Base-by-base conservation (phyloP, 345 rosid species). In the Zanthoxylum bungeanum region DNA sequence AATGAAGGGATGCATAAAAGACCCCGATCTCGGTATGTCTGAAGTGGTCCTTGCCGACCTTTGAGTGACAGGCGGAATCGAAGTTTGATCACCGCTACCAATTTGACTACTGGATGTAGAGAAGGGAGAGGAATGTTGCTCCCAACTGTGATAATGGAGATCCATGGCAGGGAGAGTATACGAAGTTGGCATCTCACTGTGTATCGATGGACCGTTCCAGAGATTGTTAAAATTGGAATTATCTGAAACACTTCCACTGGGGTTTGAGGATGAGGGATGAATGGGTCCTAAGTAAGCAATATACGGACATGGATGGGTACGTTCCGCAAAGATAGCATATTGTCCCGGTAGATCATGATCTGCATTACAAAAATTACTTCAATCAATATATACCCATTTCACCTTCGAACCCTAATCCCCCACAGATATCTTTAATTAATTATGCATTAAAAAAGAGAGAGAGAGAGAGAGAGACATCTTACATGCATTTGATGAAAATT, bases 301-400 rank as follows among this genome's bases (percentile, higher is more conserved):
- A 71, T 92, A 95, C 12, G 99, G 99, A 75, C 99, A 95, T 60
- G 92, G 90, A 76, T 95, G 97, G 36, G 81, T 78, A 14, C 85
- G 96, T 70, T 95, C 99, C 5, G 93, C 76, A 57, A 90, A 90
- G 52, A 86, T 64, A 28, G 89, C 87, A 75, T 81, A 87, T 49
- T 89, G 97, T 31, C 89, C 92, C 77, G 83, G 65, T 59, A 83
- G 82, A 79, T 90, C 97, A 66, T 90, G 91, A 88, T 93, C 98
- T 93, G 89, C 85, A 84, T 75, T 79, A 61, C 25, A 65, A 52
- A 46, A 46, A 71, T 52, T 62, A 70, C 46, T 49, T 57, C 61
- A 37, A 60, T 79, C 70, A 80, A 75, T 33, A 71, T 7, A 50
- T 63, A 61, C 10, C 62, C 40, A 33, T 5, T 73, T 27, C 56